Evolutionary conservation across 768 basidiomycete species (phyloP).

Genomic region (Multifurca ochricompacta): DNA sequence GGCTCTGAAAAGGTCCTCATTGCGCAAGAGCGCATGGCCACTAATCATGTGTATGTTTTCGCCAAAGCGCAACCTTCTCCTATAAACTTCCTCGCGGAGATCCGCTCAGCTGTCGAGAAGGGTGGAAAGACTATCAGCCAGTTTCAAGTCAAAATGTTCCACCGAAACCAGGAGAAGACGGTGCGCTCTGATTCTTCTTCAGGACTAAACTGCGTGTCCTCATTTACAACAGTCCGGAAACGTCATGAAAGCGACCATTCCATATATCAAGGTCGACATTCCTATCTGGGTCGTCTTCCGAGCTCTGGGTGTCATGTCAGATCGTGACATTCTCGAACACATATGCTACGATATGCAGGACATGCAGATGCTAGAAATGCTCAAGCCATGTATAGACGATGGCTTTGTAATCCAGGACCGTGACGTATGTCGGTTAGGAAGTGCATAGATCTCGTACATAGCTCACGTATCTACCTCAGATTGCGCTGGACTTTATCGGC

Average conservation of each 20-base stretch:
- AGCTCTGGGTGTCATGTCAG: constrained; percentile 93
- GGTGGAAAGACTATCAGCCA: constrained; percentile 97
- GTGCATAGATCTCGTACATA: not conserved
- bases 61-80: constrained; percentile 96
- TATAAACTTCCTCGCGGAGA: constrained; percentile 92
- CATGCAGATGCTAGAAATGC: constrained; percentile 92
- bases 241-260: constrained; percentile 94
- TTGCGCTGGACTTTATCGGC: constrained; percentile 94
- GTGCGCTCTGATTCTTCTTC: constrained; percentile 39
- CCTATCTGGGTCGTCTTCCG: constrained; percentile 99
- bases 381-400: constrained; percentile 97
- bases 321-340: constrained; percentile 95
- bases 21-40: constrained; percentile 98
- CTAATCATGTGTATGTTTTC: constrained; percentile 98
- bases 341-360: constrained; percentile 99
- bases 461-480: constrained; percentile 28
- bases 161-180: constrained; percentile 79
- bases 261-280: constrained; percentile 97
- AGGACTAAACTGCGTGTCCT: constrained; percentile 14
- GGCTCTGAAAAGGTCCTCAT: constrained; percentile 99
- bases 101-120: constrained; percentile 94
- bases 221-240: constrained; percentile 55
- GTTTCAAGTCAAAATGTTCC: constrained; percentile 97
- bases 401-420: constrained; percentile 97
- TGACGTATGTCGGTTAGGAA: constrained; percentile 45